Base-by-base conservation (phyloP, 768 basidiomycete species). In the Asterophora parasitica region DNA sequence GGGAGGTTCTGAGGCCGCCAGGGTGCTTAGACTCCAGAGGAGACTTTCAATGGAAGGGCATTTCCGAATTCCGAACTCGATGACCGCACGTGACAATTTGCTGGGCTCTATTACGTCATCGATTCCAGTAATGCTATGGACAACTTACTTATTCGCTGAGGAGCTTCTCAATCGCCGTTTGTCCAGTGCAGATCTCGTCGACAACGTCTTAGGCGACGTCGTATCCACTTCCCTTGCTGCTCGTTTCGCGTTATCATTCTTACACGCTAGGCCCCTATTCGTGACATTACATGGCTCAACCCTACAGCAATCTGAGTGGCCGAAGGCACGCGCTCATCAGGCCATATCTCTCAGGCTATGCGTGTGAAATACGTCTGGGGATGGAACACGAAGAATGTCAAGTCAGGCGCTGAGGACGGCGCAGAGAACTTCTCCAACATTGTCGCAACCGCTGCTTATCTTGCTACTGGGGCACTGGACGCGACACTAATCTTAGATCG, bases 1-100 rank as follows among this genome's bases (percentile, higher is more conserved):
- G 48, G 63, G 40, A n/a, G 17, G 6, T 32, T 17, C 35, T n/a
- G 27, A 26, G 27, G 20, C 23, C 30, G 44, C 44, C 43, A 44
- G 33, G 19, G n/a, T 44, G 43, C n/a, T n/a, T n/a, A n/a, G n/a
- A n/a, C n/a, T n/a, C n/a, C n/a, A n/a, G n/a, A n/a, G n/a, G n/a
- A n/a, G n/a, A n/a, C n/a, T n/a, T n/a, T n/a, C n/a, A n/a, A n/a
- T n/a, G n/a, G n/a, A n/a, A n/a, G n/a, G n/a, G n/a, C n/a, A n/a
- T n/a, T n/a, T n/a, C n/a, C n/a, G n/a, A n/a, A n/a, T n/a, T n/a
- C n/a, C n/a, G n/a, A n/a, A n/a, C n/a, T n/a, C n/a, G n/a, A n/a
- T n/a, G n/a, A 6, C 23, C 23, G 23, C 23, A 23, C 23, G 23
- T 23, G 23, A 23, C 23, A 6, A 6, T 3, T 23, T 23, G n/a